These are phyloP conservation scores for Fusarium pseudocircinatum DNA, from an alignment of 2,329 filamentous ascomycete genomes.

Conservation along the genomic window DNA sequence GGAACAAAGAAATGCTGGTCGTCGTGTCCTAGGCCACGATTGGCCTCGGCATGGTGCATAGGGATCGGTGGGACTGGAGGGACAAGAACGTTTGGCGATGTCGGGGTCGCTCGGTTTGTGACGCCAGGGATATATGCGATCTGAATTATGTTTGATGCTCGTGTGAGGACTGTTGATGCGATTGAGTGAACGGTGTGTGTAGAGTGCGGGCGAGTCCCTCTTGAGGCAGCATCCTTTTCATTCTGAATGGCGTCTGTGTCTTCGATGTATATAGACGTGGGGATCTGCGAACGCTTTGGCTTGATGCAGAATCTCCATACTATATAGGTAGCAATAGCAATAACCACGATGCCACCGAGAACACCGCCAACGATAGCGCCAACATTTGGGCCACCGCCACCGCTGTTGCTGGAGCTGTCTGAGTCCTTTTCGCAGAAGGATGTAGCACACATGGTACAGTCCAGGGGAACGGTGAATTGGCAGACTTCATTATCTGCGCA, in stretches of 20 bases:
- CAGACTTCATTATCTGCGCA: conserved; percentile 57
- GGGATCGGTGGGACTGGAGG: conserved; percentile 96
- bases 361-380: conserved; percentile 94
- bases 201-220: conserved; percentile 70
- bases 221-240: conserved; percentile 58
- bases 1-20: conserved; percentile 96
- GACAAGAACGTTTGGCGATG: conserved; percentile 82
- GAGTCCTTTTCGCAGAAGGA: conserved; percentile 55
- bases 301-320: conserved; percentile 91
- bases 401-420: conserved; percentile 30
- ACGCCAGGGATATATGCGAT: conserved; percentile 99
- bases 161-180: conserved; percentile 92
- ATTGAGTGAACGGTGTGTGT: conserved; percentile 90
- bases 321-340: conserved; percentile 80
- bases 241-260: conserved; percentile 58
- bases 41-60: conserved; percentile 63
- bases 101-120: conserved; percentile 86
- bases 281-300: conserved; percentile 72
- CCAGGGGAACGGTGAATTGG: conserved; percentile 55
- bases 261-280: conserved; percentile 64
- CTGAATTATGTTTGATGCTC: conserved; percentile 98
- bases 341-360: conserved; percentile 79
- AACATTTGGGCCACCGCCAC: conserved; percentile 67
- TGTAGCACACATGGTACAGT: conserved; percentile 58
- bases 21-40: conserved; percentile 63